A percentile compares a stretch with the other conserved stretches of the same genome.
Conservation (phyloP, 768 basidiomycete genomes). For the Lentinula edodes region DNA sequence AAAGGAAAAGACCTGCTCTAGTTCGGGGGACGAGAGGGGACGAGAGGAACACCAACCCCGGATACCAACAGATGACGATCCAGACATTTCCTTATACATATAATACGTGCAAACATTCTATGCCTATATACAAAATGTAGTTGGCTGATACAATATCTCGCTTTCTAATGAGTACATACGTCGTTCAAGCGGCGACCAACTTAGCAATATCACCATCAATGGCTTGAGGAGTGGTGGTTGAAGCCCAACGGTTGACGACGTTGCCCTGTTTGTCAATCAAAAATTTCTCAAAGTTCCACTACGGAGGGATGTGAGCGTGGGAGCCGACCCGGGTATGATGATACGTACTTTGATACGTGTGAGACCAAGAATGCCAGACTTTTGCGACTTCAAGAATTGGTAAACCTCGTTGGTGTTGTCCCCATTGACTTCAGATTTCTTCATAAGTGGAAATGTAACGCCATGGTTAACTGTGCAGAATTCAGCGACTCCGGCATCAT, state of each 20-base stretch:
- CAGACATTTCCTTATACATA: neutral
- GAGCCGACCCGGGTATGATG: neutral
- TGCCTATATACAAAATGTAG: no score
- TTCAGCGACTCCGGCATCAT: slow-evolving; percentile 65
- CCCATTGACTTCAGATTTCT: slow-evolving; percentile 93
- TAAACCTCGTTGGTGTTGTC: slow-evolving; percentile 77
- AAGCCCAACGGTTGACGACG: slow-evolving; percentile 72
- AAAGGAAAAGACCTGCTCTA: no score
- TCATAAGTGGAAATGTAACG: slow-evolving; percentile 87
- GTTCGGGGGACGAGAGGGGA: no score
- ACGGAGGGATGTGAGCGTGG: neutral
- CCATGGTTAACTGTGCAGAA: slow-evolving; percentile 83
- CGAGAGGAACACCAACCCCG: no score
- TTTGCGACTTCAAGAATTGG: slow-evolving; percentile 79
- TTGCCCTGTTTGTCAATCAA: slow-evolving; percentile 73
- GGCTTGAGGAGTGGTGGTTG: slow-evolving; percentile 62
- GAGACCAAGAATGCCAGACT: slow-evolving; percentile 66
- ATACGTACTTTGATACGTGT: slow-evolving; percentile 62
- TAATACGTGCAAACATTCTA: neutral
- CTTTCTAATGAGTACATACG: neutral
- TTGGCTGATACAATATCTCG: no score
- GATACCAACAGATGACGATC: no score
- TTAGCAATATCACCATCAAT: slow-evolving; percentile 63
- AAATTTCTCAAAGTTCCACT: slow-evolving; percentile 96
- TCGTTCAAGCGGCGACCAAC: slow-evolving; percentile 20